These are phyloP conservation scores for Diaporthe citriasiana DNA, from an alignment of 2,329 filamentous ascomycete species.

Conservation along the genomic window DNA sequence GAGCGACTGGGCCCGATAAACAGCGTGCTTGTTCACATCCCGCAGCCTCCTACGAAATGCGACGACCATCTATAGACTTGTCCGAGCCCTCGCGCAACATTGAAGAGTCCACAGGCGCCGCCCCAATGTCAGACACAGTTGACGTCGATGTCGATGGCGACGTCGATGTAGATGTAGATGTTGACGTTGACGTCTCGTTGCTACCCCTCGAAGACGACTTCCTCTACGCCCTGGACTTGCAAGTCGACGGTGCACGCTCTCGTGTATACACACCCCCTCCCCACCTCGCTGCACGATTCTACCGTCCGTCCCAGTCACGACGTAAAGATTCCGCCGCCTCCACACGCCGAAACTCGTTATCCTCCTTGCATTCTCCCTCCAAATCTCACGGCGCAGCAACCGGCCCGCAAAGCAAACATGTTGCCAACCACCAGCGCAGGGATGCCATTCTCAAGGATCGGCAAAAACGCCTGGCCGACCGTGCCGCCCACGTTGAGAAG, in stretches of 20 bases:
- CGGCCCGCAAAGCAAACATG: conserved; percentile 80
- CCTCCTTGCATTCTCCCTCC: conserved; percentile 77
- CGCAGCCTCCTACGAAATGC: conserved; percentile 53
- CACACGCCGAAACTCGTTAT: conserved; percentile 84
- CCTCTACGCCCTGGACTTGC: conserved; percentile 39
- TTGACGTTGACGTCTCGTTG: conserved; percentile 41
- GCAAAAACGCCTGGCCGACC: conserved; percentile 83
- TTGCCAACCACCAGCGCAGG: conserved; percentile 84
- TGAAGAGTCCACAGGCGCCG: conserved; percentile 49
- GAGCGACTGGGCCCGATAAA: neutral
- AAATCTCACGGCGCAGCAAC: conserved; percentile 72
- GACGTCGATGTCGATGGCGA: conserved; percentile 43
- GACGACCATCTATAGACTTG: conserved; percentile 50
- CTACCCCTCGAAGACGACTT: conserved; percentile 40
- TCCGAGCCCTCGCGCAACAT: conserved; percentile 50
- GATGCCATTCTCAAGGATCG: conserved; percentile 86
- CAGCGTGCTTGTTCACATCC: conserved; percentile 48
- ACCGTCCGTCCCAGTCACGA: conserved; percentile 74
- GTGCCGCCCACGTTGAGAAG: conserved; percentile 86
- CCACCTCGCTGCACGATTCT: conserved; percentile 84
- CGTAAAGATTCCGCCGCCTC: conserved; percentile 83
- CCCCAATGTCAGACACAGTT: conserved; percentile 44
- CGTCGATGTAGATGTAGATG: conserved; percentile 35
- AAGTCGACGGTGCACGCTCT: conserved; percentile 43
- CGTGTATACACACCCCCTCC: conserved; percentile 75